A percentile compares a stretch with the other conserved stretches of the same genome.
Conservation (phyloP, 2,329 filamentous ascomycete species). For the Hypocrella siamensis region DNA sequence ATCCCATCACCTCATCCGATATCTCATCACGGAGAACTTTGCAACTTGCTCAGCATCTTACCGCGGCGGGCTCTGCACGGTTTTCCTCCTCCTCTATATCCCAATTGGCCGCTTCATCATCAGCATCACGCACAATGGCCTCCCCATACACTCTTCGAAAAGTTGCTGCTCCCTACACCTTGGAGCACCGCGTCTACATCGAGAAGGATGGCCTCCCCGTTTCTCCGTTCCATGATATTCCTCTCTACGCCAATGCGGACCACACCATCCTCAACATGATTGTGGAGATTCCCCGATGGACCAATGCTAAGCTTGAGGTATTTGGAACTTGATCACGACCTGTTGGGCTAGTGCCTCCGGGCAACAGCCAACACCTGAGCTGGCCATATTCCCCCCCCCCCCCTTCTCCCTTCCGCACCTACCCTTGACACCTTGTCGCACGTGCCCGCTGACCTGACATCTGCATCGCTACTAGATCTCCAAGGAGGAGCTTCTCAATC, state of each 20-base stretch:
- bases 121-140: conserved; percentile 27
- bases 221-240: conserved; percentile 97
- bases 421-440: background rate
- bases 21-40: conserved; percentile 35
- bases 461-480: conserved; percentile 55
- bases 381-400: conserved; percentile 1
- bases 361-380: no score
- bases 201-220: conserved; percentile 92
- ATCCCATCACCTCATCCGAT: conserved; percentile 15
- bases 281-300: conserved; percentile 98
- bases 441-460: conserved; percentile 9
- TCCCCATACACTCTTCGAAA: conserved; percentile 67
- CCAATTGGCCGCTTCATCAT: conserved; percentile 7
- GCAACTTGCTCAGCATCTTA: conserved; percentile 40
- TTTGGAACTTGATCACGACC: no score
- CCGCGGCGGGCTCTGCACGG: conserved; percentile 10
- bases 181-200: conserved; percentile 94
- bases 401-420: background rate
- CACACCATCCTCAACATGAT: conserved; percentile 97
- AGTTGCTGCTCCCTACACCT: conserved; percentile 76
- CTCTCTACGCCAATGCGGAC: conserved; percentile 92
- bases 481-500: conserved; percentile 96
- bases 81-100: conserved; percentile 2
- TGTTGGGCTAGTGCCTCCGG: no score
- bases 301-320: conserved; percentile 99